Conservation (phyloP, 2,329 filamentous ascomycete genomes). For the Aulographum hederae region DNA sequence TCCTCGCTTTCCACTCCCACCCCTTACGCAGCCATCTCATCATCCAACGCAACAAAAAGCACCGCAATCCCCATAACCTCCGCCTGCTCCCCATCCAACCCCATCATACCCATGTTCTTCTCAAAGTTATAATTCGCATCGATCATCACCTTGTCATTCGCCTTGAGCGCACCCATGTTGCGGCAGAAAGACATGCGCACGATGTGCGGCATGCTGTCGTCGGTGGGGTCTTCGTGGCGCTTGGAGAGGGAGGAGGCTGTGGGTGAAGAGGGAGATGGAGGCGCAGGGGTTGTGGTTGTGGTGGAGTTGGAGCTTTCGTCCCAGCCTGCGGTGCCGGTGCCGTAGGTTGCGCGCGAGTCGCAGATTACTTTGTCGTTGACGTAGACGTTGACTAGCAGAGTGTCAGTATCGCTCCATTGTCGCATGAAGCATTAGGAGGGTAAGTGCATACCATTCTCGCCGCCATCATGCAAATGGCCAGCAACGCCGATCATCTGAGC, state of each 20-base stretch:
- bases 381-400: neutral
- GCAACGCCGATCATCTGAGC: neutral
- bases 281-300: too few species aligned
- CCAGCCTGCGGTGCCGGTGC: neutral
- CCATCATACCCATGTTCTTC: neutral
- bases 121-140: slow-evolving; percentile 1
- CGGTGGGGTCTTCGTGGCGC: too few species aligned
- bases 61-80: slow-evolving; percentile 2
- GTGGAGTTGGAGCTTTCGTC: neutral
- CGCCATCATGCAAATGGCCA: neutral
- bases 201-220: neutral
- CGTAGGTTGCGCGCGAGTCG: neutral
- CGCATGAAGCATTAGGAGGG: too few species aligned
- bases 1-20: too few species aligned
- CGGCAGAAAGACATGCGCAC: neutral
- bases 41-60: neutral
- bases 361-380: neutral
- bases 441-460: neutral
- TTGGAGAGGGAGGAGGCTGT: neutral
- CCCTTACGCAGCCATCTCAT: too few species aligned
- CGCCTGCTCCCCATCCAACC: neutral
- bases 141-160: slow-evolving; percentile 1
- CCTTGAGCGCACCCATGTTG: neutral
- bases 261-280: too few species aligned
- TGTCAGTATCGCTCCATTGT: neutral